Conservation (phyloP, 768 basidiomycete genomes). For the Calocera cornea region DNA sequence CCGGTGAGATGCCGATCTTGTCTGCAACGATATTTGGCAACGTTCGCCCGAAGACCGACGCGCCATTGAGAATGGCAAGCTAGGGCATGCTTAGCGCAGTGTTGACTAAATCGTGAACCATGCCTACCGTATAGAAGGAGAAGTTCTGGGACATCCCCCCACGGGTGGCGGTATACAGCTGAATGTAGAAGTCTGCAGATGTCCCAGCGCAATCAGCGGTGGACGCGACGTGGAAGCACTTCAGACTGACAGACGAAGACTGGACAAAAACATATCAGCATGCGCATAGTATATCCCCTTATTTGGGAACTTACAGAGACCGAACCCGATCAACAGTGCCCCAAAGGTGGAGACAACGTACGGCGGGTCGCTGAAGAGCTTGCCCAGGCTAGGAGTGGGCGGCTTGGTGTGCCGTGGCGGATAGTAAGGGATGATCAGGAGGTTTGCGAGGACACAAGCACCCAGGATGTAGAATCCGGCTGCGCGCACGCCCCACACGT, state of each 20-base stretch:
- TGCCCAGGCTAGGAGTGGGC: background rate
- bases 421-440: slow-evolving; percentile 30
- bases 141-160: slow-evolving; percentile 30
- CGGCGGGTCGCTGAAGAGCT: background rate
- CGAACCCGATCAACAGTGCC: background rate
- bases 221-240: background rate
- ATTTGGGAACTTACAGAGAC: background rate
- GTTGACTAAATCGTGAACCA: background rate
- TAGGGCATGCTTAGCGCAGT: slow-evolving; percentile 16
- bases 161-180: slow-evolving; percentile 38
- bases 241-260: background rate
- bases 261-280: background rate
- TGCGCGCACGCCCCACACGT: slow-evolving; percentile 35
- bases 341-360: background rate
- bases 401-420: slow-evolving; percentile 23
- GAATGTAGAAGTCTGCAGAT: slow-evolving; percentile 44
- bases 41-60: slow-evolving; percentile 49
- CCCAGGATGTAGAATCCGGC: slow-evolving; percentile 34
- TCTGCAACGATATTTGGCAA: slow-evolving; percentile 42
- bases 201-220: background rate
- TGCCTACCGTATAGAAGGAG: slow-evolving; percentile 42
- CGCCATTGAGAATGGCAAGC: slow-evolving; percentile 50
- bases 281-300: background rate
- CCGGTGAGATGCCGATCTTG: slow-evolving; percentile 38
- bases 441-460: slow-evolving; percentile 29